A percentile compares a stretch with the other conserved stretches of the same genome.
Evolutionary conservation across 345 rosid genomes (phyloP).

Genomic region (Heritiera fomes): DNA sequence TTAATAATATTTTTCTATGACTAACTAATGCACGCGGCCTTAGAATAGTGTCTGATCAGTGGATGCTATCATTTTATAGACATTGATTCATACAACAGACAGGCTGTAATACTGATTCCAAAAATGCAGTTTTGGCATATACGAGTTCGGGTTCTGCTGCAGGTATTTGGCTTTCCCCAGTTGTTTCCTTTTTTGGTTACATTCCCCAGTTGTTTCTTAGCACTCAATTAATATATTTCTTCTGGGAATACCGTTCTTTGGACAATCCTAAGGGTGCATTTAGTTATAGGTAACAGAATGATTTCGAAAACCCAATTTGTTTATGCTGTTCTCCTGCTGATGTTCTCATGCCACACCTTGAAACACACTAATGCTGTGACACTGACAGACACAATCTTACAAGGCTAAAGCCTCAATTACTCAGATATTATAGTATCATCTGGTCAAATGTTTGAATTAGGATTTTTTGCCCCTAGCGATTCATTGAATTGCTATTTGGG

Average conservation of each 20-base stretch:
- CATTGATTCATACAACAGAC: background rate
- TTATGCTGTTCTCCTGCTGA: background rate
- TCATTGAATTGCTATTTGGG: slow-evolving; percentile 40
- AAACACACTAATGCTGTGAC: background rate
- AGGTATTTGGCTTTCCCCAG: background rate
- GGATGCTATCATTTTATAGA: background rate
- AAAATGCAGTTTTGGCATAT: background rate
- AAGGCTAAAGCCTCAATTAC: background rate
- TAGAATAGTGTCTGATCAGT: background rate
- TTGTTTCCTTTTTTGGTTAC: no score
- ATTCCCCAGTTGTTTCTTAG: background rate
- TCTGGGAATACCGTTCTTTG: background rate
- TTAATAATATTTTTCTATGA: background rate
- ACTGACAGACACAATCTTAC: slow-evolving; percentile 5
- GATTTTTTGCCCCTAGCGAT: slow-evolving; percentile 30
- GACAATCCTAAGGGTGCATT: background rate
- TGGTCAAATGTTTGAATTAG: slow-evolving; percentile 33
- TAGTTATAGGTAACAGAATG: background rate
- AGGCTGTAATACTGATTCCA: background rate
- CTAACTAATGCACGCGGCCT: background rate
- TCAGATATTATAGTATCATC: slow-evolving; percentile 18
- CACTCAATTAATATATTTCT: background rate
- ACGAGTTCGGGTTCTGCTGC: background rate
- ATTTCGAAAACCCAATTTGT: background rate
- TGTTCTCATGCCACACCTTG: slow-evolving; percentile 3